These are phyloP conservation scores for Acanthamoeba divionensis DNA, from an alignment of 208 protist species.

Conservation along the genomic window DNA sequence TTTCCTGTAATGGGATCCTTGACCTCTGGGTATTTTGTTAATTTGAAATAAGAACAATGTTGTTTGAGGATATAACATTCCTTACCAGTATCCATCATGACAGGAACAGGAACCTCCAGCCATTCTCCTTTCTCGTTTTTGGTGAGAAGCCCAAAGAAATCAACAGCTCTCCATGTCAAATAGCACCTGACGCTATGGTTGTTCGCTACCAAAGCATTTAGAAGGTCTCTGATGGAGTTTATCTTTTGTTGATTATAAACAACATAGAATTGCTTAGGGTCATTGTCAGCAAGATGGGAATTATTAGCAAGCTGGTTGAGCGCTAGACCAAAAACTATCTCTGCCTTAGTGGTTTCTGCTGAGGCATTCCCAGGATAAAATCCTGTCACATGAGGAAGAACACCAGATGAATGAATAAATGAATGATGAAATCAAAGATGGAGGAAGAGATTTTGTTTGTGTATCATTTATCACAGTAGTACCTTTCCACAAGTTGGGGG, in stretches of 20 bases:
- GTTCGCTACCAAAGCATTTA: not conserved
- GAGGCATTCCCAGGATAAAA: constrained; percentile 43
- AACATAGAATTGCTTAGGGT: not conserved
- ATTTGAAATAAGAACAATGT: not conserved
- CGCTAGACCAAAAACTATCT: constrained; percentile 31
- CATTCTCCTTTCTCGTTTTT: not conserved
- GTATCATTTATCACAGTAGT: not conserved
- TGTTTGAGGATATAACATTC: not conserved
- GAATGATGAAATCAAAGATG: not conserved
- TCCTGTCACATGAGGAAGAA: not conserved
- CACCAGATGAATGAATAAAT: not conserved
- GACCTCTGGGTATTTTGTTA: not conserved
- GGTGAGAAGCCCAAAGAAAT: constrained; percentile 47
- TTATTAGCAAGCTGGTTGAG: constrained; percentile 55
- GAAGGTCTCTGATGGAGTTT: not conserved
- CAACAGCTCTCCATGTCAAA: constrained; percentile 37
- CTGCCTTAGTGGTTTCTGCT: not conserved
- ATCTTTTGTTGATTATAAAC: constrained; percentile 10
- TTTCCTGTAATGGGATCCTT: not conserved
- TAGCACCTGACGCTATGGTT: constrained; percentile 30
- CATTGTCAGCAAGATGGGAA: not conserved
- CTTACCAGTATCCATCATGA: constrained; percentile 36
- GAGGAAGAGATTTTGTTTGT: not conserved
- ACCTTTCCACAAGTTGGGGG: constrained; percentile 41
- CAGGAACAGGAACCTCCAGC: constrained; percentile 9